Evolutionary conservation across 352 stramenopile species (phyloP).

Genomic region (Pythium scleroteichum): DNA sequence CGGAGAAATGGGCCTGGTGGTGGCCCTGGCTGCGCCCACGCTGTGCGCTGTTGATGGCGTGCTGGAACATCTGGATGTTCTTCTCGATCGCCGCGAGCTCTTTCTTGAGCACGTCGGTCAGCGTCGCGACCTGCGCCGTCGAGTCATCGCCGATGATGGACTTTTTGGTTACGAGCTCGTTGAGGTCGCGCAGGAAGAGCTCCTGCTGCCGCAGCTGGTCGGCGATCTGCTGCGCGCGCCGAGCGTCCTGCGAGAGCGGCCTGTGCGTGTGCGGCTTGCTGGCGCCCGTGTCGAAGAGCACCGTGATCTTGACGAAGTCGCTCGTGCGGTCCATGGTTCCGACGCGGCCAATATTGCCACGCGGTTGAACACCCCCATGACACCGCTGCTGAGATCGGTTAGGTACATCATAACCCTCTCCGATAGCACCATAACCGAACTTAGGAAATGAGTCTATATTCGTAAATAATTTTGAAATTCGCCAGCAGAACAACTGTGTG

Average conservation of each 20-base stretch:
- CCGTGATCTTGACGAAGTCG: constrained; percentile 83
- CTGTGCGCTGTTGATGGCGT: constrained; percentile 48
- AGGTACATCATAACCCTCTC: constrained; percentile 9
- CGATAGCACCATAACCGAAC: constrained; percentile 6
- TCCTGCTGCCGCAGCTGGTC: constrained; percentile 83
- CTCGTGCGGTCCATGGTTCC: constrained; percentile 66
- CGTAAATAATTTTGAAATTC: constrained; percentile 19
- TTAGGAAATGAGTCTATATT: constrained; percentile 9
- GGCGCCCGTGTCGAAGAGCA: constrained; percentile 77
- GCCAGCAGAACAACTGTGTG: no score
- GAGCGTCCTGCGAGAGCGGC: constrained; percentile 71
- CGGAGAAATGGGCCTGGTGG: constrained; percentile 78
- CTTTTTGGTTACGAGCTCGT: constrained; percentile 73
- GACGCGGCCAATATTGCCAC: constrained; percentile 12
- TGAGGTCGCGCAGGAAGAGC: constrained; percentile 72
- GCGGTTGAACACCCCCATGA: no score
- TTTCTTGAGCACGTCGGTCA: constrained; percentile 81
- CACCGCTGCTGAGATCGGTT: background rate
- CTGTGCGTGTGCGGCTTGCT: constrained; percentile 48
- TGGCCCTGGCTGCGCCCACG: constrained; percentile 59
- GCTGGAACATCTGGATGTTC: constrained; percentile 70
- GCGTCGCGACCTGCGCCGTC: constrained; percentile 69
- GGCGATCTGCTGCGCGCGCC: constrained; percentile 74
- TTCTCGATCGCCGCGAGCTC: constrained; percentile 63
- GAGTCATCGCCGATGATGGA: constrained; percentile 78